Percentiles rank a stretch among this genome's conserved stretches.
Evolutionary conservation across 441 rosid genomes (phyloP).

Genomic region (Mallotus repandus): DNA sequence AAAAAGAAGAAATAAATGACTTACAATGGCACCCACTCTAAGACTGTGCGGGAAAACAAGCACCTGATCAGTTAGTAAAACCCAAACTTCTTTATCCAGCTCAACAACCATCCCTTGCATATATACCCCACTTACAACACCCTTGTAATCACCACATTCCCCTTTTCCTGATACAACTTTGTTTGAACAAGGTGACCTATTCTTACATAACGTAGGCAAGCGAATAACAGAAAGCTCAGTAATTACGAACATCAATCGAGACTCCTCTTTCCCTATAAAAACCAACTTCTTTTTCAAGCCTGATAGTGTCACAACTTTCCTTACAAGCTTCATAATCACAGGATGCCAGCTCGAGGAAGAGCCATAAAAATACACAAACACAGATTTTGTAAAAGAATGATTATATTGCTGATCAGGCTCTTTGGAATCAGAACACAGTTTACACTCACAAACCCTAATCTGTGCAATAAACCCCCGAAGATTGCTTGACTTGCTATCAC

Average conservation of each 20-base stretch:
- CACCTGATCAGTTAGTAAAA: conserved; percentile 64
- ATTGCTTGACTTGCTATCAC: conserved; percentile 31
- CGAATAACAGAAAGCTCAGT: conserved; percentile 54
- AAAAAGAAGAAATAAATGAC: conserved; percentile 24
- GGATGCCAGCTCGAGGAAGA: conserved; percentile 73
- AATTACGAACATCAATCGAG: conserved; percentile 56
- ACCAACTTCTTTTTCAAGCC: conserved; percentile 74
- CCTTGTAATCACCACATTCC: conserved; percentile 60
- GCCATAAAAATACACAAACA: conserved; percentile 62
- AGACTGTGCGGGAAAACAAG: conserved; percentile 60
- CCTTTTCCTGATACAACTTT: conserved; percentile 36
- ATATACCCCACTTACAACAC: conserved; percentile 64
- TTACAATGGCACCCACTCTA: conserved; percentile 76
- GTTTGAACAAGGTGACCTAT: conserved; percentile 28
- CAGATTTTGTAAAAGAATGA: conserved; percentile 45
- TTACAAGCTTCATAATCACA: conserved; percentile 59
- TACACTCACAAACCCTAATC: conserved; percentile 61
- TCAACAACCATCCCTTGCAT: conserved; percentile 80
- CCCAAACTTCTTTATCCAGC: conserved; percentile 86
- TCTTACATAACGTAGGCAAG: conserved; percentile 34
- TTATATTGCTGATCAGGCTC: conserved; percentile 9
- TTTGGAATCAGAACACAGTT: conserved; percentile 30
- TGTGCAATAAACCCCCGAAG: conserved; percentile 61
- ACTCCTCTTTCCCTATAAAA: conserved; percentile 47
- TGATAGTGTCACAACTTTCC: conserved; percentile 44